Evolutionary conservation across 1,139 yeast genomes (phyloP).

Genomic region (Sugiyamaella xylanicola): DNA sequence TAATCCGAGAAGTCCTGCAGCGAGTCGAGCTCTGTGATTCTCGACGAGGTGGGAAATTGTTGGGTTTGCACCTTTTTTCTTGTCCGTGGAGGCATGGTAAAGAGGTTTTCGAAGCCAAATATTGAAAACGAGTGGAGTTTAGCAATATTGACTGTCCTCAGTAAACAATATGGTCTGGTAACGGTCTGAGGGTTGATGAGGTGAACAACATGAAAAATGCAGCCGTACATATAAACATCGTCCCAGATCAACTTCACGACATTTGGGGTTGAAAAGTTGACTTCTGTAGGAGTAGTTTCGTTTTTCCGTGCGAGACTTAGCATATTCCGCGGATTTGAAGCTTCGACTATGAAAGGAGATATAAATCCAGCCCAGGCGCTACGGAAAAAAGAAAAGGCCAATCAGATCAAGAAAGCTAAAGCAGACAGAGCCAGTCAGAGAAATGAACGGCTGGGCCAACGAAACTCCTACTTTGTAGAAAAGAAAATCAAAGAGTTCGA

Average conservation of each 20-base stretch:
- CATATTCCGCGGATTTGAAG: too few relatives aligned
- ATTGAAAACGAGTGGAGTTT: too few relatives aligned
- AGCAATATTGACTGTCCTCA: too few relatives aligned
- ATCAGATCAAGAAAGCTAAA: constrained; percentile 37
- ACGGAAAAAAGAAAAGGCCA: constrained; percentile 39
- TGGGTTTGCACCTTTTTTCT: not conserved
- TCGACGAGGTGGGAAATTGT: constrained; percentile 11
- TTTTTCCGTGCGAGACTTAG: too few relatives aligned
- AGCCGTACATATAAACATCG: not conserved
- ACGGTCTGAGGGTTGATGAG: not conserved
- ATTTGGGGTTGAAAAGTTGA: too few relatives aligned
- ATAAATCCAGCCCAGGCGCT: constrained; percentile 29
- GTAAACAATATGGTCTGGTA: too few relatives aligned
- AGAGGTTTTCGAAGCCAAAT: not conserved
- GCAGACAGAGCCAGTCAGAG: constrained; percentile 32
- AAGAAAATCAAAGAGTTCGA: constrained; percentile 31
- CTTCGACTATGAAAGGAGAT: constrained; percentile 21
- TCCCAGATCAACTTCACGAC: constrained; percentile 1
- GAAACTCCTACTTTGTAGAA: constrained; percentile 30
- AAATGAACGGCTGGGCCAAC: constrained; percentile 27
- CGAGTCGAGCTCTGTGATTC: constrained; percentile 16
- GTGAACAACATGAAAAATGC: not conserved
- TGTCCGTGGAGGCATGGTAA: constrained; percentile 14
- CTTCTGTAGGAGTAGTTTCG: too few relatives aligned
- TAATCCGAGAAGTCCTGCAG: constrained; percentile 21